Conservation (phyloP, 352 stramenopile species). For the Halophytophthora batemanensis region DNA sequence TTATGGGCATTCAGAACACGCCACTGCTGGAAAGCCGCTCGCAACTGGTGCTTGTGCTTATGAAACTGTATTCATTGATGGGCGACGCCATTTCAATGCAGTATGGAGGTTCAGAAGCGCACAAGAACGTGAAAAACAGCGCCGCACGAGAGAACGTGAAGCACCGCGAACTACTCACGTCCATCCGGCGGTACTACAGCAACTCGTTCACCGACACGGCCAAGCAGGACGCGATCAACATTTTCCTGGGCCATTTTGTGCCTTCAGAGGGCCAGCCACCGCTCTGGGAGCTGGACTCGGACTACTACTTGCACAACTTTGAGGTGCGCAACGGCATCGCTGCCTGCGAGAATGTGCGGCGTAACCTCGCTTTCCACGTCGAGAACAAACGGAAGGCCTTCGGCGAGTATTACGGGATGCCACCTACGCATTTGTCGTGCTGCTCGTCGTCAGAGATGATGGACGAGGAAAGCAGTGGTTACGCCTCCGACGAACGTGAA, state of each 20-base stretch:
- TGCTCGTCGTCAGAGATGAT: slow-evolving; percentile 29
- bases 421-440: slow-evolving; percentile 28
- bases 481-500: slow-evolving; percentile 25
- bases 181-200: slow-evolving; percentile 98
- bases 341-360: slow-evolving; percentile 60
- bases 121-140: slow-evolving; percentile 98
- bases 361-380: slow-evolving; percentile 56
- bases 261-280: slow-evolving; percentile 60
- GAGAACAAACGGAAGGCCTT: slow-evolving; percentile 63
- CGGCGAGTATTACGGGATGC: slow-evolving; percentile 19
- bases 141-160: slow-evolving; percentile 84
- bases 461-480: slow-evolving; percentile 29
- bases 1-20: slow-evolving; percentile 95
- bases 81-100: slow-evolving; percentile 99
- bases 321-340: slow-evolving; percentile 69
- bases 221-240: slow-evolving; percentile 99
- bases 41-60: slow-evolving; percentile 94
- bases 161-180: slow-evolving; percentile 97
- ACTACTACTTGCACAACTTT: slow-evolving; percentile 92
- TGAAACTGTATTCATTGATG: slow-evolving; percentile 98
- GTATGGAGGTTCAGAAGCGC: slow-evolving; percentile 98
- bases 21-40: slow-evolving; percentile 82
- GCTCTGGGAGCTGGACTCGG: slow-evolving; percentile 83
- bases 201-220: slow-evolving; percentile 99
- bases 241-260: slow-evolving; percentile 96